phyloP scores from a whole-genome alignment of 768 basidiomycete species.

The Amanita thiersii region DNA sequence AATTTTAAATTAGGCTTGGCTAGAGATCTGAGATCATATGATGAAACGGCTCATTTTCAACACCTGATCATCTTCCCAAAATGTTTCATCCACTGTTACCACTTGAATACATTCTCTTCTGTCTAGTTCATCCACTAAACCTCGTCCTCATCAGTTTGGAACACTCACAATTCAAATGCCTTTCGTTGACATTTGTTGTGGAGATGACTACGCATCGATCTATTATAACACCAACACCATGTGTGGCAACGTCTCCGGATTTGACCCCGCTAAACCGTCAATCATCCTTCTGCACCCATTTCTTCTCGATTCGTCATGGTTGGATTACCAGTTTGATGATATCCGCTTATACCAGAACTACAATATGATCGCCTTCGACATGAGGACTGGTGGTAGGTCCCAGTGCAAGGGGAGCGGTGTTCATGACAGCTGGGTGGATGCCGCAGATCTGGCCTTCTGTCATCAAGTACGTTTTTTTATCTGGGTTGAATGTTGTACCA shows the following conservation, averaged over 20 bases:
- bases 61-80: too few relatives aligned
- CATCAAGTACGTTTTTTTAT: constrained; percentile 39
- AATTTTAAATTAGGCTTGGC: too few relatives aligned
- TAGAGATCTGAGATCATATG: too few relatives aligned
- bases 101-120: too few relatives aligned
- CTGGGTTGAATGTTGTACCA: not conserved
- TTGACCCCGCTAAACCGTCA: constrained; percentile 58
- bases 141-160: too few relatives aligned
- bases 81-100: too few relatives aligned
- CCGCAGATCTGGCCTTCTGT: constrained; percentile 66
- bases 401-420: constrained; percentile 40
- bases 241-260: constrained; percentile 52
- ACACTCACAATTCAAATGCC: constrained; percentile 40
- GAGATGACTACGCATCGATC: constrained; percentile 61
- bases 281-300: constrained; percentile 61
- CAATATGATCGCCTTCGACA: constrained; percentile 74
- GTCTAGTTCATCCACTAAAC: too few relatives aligned
- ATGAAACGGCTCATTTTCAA: too few relatives aligned
- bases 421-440: constrained; percentile 73
- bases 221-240: constrained; percentile 64
- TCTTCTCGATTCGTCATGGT: constrained; percentile 64
- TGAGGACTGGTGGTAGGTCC: constrained; percentile 55
- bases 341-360: constrained; percentile 46
- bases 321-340: constrained; percentile 59
- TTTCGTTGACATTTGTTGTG: constrained; percentile 54